Evolutionary conservation across 1,284 basidiomycete species (phyloP).

Genomic region (Ceratobasidium sp.): DNA sequence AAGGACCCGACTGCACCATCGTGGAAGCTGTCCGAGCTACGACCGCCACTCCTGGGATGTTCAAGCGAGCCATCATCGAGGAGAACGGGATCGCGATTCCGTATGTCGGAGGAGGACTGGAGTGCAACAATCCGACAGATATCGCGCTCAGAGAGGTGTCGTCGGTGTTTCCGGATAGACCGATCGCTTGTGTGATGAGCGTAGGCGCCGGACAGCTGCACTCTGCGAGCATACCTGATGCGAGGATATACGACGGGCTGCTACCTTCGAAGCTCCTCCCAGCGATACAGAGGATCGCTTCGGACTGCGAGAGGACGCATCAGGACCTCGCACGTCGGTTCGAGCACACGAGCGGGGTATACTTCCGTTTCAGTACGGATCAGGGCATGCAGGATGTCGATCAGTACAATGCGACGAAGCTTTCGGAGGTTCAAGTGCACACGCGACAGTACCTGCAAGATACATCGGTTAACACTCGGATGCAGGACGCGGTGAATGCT

Average conservation of each 20-base stretch:
- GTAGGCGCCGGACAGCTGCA: slow-evolving; percentile 7
- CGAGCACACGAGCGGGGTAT: neutral
- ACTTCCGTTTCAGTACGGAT: slow-evolving; percentile 15
- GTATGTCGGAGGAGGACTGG: slow-evolving; percentile 7
- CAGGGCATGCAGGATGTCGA: slow-evolving; percentile 12
- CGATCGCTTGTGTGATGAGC: slow-evolving; percentile 9
- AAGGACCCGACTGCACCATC: neutral
- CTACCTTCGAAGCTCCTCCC: neutral
- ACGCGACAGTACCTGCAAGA: neutral
- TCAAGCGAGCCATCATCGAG: slow-evolving; percentile 1
- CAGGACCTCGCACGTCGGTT: neutral
- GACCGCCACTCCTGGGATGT: neutral
- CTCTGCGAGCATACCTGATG: neutral
- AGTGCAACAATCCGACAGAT: slow-evolving; percentile 1
- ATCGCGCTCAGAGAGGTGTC: neutral
- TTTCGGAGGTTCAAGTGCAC: neutral
- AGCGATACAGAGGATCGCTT: neutral
- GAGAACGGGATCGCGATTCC: neutral
- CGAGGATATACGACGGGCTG: neutral
- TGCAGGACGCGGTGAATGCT: slow-evolving; percentile 11
- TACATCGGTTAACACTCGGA: neutral
- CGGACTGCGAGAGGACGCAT: slow-evolving; percentile 8
- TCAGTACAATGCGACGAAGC: neutral
- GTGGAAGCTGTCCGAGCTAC: neutral
- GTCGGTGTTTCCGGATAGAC: neutral